phyloP scores from a whole-genome alignment of 805 yeast genomes.

The Torulaspora maleeae region DNA sequence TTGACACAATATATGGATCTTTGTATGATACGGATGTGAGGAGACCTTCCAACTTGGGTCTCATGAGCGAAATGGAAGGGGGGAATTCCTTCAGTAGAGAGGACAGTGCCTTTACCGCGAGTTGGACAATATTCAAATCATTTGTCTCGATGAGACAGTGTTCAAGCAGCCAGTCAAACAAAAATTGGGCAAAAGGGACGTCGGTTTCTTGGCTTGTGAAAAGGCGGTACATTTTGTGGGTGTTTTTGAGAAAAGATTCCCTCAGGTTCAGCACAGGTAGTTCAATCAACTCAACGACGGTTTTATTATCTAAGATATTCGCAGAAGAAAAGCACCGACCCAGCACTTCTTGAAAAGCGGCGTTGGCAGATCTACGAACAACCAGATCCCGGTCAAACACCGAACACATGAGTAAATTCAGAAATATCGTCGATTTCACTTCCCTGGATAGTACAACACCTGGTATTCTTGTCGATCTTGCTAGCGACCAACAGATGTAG shows the following conservation, averaged over 20 bases:
- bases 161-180: constrained; percentile 27
- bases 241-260: constrained; percentile 39
- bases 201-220: constrained; percentile 20
- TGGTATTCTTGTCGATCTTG: constrained; percentile 35
- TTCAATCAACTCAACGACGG: constrained; percentile 49
- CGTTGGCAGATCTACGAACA: constrained; percentile 75
- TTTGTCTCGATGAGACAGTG: constrained; percentile 19
- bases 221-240: constrained; percentile 28
- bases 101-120: constrained; percentile 9
- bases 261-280: constrained; percentile 48
- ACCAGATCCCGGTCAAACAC: constrained; percentile 71
- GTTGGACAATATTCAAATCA: constrained; percentile 16
- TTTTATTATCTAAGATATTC: constrained; percentile 30
- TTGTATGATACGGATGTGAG: neutral
- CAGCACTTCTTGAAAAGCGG: constrained; percentile 79
- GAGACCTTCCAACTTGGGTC: neutral
- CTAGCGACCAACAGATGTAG: constrained; percentile 76
- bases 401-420: constrained; percentile 44
- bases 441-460: neutral
- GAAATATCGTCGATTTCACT: constrained; percentile 30
- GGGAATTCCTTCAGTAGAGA: neutral
- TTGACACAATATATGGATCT: neutral
- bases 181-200: constrained; percentile 4
- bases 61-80: neutral
- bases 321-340: constrained; percentile 62